Evolutionary conservation across 2,329 filamentous ascomycete species (phyloP).

Genomic region (Setomelanomma holmii): DNA sequence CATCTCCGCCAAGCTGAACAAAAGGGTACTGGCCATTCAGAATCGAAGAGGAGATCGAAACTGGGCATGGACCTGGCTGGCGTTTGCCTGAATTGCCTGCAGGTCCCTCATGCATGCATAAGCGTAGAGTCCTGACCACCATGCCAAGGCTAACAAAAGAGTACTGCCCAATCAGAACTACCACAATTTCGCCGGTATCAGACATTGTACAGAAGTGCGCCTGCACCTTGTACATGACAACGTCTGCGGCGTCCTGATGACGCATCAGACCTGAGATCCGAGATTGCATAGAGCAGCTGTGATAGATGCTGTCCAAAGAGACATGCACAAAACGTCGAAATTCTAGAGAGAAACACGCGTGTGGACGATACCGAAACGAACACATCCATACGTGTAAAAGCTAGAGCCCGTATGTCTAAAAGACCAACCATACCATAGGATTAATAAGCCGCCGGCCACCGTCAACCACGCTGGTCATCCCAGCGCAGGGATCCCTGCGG

Average conservation of each 20-base stretch:
- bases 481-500: not conserved
- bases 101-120: slow-evolving; percentile 6
- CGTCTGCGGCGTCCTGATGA: too few species aligned
- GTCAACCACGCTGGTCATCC: too few species aligned
- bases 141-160: slow-evolving; percentile 22
- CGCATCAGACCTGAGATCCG: too few species aligned
- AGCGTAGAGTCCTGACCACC: slow-evolving; percentile 5
- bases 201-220: not conserved
- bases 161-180: slow-evolving; percentile 9
- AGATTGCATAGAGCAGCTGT: too few species aligned
- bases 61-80: not conserved
- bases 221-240: not conserved
- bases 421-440: too few species aligned
- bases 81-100: slow-evolving; percentile 16
- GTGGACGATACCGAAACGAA: too few species aligned
- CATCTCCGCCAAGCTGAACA: slow-evolving; percentile 14
- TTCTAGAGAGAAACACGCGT: too few species aligned
- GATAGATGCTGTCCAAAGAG: too few species aligned
- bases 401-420: too few species aligned
- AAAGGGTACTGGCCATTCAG: slow-evolving; percentile 15
- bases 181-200: not conserved
- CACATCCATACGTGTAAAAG: too few species aligned
- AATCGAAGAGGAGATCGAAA: not conserved
- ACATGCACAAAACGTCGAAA: too few species aligned
- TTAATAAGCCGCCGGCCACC: too few species aligned